Evolutionary conservation across 2,329 filamentous ascomycete genomes (phyloP).

Genomic region (Trichoderma asperellum): DNA sequence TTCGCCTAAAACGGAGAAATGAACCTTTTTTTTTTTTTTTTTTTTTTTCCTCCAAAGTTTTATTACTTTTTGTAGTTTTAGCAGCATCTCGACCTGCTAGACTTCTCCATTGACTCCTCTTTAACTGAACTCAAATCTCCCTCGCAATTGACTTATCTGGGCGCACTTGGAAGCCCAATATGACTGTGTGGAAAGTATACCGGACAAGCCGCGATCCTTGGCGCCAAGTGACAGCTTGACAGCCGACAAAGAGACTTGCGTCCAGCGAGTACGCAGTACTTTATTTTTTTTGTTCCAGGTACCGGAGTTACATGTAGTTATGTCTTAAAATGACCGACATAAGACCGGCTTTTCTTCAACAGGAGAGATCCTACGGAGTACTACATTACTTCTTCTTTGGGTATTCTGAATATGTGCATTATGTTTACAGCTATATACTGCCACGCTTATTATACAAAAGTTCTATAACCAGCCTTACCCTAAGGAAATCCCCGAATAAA

Average conservation of each 20-base stretch:
- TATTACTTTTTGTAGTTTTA: too few species aligned
- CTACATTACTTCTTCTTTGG: neutral
- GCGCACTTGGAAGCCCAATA: neutral
- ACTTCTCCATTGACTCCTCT: neutral
- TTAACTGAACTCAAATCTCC: neutral
- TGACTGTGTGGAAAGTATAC: neutral
- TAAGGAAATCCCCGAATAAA: neutral
- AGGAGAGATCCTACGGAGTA: neutral
- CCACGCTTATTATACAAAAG: neutral
- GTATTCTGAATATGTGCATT: neutral
- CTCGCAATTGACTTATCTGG: neutral
- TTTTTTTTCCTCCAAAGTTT: neutral
- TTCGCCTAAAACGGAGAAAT: neutral
- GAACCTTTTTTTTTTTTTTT: neutral
- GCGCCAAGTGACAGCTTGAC: neutral
- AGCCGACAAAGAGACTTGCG: neutral
- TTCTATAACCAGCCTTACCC: neutral
- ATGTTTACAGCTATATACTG: neutral
- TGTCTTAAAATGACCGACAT: neutral
- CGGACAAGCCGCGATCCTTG: constrained; percentile 2
- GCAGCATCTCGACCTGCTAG: neutral
- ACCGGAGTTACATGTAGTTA: neutral
- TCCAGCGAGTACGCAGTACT: neutral
- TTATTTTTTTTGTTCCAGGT: neutral
- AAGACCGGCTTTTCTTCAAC: neutral